Evolutionary conservation across 192 early-diverging fungal species (phyloP).

Genomic region (Coemansia javaensis): DNA sequence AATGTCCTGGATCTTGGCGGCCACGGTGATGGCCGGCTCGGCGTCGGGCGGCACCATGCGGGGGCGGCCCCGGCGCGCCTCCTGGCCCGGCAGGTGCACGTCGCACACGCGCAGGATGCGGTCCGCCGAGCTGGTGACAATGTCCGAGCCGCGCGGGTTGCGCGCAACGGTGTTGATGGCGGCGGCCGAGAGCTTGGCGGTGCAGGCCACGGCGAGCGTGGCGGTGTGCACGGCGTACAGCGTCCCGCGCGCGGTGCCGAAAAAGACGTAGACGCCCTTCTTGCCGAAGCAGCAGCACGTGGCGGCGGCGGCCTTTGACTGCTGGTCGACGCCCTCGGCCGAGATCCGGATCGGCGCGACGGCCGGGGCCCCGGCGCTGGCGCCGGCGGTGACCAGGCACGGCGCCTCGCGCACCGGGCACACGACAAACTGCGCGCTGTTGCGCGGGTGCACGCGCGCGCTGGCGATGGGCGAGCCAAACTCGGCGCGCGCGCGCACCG

Average conservation of each 20-base stretch:
- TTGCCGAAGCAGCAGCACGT: slow-evolving; percentile 45
- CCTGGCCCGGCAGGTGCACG: slow-evolving; percentile 21
- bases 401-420: slow-evolving; percentile 29
- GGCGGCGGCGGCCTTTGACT: slow-evolving; percentile 35
- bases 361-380: neutral
- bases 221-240: slow-evolving; percentile 37
- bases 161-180: slow-evolving; percentile 29
- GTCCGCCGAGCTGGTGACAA: slow-evolving; percentile 77
- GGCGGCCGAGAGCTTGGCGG: slow-evolving; percentile 32
- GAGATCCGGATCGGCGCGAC: slow-evolving; percentile 20
- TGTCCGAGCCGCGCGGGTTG: slow-evolving; percentile 53
- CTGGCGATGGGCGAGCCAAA: slow-evolving; percentile 67
- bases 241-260: slow-evolving; percentile 29
- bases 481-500: slow-evolving; percentile 53
- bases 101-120: slow-evolving; percentile 71
- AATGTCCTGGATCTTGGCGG: slow-evolving; percentile 79
- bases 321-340: slow-evolving; percentile 13
- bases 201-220: slow-evolving; percentile 17
- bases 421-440: slow-evolving; percentile 39
- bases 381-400: slow-evolving; percentile 25
- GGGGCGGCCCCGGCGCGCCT: slow-evolving; percentile 1
- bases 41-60: slow-evolving; percentile 1
- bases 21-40: slow-evolving; percentile 26
- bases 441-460: slow-evolving; percentile 75
- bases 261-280: slow-evolving; percentile 47